A percentile compares a stretch with the other conserved stretches of the same genome.
phyloP scores from a whole-genome alignment of 75 land plant species.

The Sequoia sempervirens region DNA sequence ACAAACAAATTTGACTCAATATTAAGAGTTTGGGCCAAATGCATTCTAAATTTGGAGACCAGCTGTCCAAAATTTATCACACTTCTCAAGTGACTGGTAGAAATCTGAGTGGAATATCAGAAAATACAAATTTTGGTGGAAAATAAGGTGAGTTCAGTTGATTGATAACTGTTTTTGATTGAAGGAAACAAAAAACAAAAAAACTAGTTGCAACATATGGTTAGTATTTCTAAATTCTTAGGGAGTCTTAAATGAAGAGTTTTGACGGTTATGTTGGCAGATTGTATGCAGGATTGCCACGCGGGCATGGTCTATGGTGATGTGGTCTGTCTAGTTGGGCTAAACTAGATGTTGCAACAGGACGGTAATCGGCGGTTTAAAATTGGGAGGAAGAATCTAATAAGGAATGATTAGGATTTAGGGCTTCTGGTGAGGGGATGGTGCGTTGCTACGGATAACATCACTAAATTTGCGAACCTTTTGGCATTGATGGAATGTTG shows the following conservation, averaged over 20 bases:
- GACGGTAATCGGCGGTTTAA: not conserved
- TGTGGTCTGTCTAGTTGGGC: not conserved
- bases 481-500: not conserved
- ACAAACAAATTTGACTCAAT: not conserved
- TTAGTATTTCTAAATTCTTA: no score
- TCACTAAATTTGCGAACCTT: not conserved
- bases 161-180: not conserved
- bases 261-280: no score
- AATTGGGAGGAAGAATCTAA: not conserved
- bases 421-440: not conserved
- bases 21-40: not conserved
- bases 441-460: not conserved
- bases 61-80: not conserved
- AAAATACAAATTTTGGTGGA: not conserved
- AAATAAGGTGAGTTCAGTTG: not conserved
- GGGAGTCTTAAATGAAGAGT: no score
- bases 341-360: not conserved
- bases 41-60: not conserved
- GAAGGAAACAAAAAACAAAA: not conserved
- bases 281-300: not conserved
- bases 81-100: not conserved
- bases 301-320: not conserved
- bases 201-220: not conserved
- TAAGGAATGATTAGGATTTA: not conserved
- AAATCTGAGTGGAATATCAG: not conserved